Evolutionary conservation across 164 flowering plant species (phyloP), one percentile per base, ranked within the genome.

Genomic region (Liquidambar formosana): DNA sequence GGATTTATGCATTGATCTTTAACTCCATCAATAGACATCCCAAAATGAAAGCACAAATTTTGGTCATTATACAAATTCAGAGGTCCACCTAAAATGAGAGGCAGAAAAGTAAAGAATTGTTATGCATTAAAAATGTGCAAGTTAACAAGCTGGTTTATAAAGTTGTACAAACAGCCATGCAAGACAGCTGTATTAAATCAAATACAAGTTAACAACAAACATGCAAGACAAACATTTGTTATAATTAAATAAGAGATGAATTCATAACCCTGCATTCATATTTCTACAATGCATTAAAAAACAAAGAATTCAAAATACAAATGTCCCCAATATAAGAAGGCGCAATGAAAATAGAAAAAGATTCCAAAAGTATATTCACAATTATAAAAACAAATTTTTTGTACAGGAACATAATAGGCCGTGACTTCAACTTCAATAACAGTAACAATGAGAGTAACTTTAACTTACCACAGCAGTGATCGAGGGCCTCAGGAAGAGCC

Each of bases 1-100:
- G 90, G 85, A 81, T 88, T 87, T 70, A 80, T 59, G 73, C 94
- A 91, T 62, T 87, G 89, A 65, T 86, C 90, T 67, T 73, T 81
- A 59, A 63, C 74, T 64, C 73, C 90, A 61, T 78, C 80, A 66
- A 44, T 28, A 64, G 79, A 69, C 81, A 79, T 79, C 59, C 89
- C 91, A 70, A 83, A 84, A 69, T 67, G 68, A 53, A 82, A 75
- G 79, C 93, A 88, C 15, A 80, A 75, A 46, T 72, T 78, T 57
- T 77, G 78, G 72, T 89, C 84, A 61, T 66, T 71, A 66, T 89
- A 86, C 43, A 84, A 62, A 78, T 85, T 72, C 53, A 87, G 52
- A 67, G 80, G 67, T 58, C 88, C 90, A 80, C 88, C 97, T 94
- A 77, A 66, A 73, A 67, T 46, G 44, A 64, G 56, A 71, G 12